These are phyloP conservation scores for Trichosporon sp. DNA, from an alignment of 1,284 basidiomycete genomes.

Conservation along the genomic window DNA sequence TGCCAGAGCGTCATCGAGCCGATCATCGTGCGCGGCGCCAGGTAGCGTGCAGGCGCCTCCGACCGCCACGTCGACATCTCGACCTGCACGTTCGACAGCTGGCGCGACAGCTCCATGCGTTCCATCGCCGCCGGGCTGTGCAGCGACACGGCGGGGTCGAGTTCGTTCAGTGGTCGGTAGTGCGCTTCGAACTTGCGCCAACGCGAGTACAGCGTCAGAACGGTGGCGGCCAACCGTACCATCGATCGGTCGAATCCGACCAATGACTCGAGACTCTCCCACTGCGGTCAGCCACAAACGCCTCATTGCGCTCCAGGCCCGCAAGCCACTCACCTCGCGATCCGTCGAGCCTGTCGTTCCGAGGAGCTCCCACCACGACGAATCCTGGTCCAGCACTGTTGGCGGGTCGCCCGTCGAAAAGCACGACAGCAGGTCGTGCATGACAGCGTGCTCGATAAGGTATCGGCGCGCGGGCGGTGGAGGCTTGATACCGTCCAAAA, in stretches of 20 bases:
- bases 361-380: conserved; percentile 33
- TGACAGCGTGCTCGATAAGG: conserved; percentile 31
- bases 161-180: conserved; percentile 20
- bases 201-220: conserved; percentile 13
- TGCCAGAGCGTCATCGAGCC: conserved; percentile 40
- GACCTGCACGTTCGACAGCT: conserved; percentile 17
- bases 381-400: conserved; percentile 23
- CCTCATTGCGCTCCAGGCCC: background rate
- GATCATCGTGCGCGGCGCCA: conserved; percentile 27
- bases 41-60: conserved; percentile 18
- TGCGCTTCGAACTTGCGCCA: conserved; percentile 22
- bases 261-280: conserved; percentile 31
- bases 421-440: conserved; percentile 28
- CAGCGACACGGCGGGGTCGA: conserved; percentile 15
- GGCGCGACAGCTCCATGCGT: conserved; percentile 17
- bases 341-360: conserved; percentile 19
- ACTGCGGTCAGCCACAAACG: conserved; percentile 17
- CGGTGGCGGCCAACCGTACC: conserved; percentile 21
- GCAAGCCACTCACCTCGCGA: conserved; percentile 16
- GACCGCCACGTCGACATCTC: conserved; percentile 23
- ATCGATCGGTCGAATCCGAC: conserved; percentile 32
- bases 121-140: conserved; percentile 20
- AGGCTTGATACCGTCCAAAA: conserved; percentile 24
- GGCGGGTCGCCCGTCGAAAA: conserved; percentile 25
- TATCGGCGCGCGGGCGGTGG: conserved; percentile 20